phyloP scores from a whole-genome alignment of 208 protist species.

The Histomonas meleagridis region DNA sequence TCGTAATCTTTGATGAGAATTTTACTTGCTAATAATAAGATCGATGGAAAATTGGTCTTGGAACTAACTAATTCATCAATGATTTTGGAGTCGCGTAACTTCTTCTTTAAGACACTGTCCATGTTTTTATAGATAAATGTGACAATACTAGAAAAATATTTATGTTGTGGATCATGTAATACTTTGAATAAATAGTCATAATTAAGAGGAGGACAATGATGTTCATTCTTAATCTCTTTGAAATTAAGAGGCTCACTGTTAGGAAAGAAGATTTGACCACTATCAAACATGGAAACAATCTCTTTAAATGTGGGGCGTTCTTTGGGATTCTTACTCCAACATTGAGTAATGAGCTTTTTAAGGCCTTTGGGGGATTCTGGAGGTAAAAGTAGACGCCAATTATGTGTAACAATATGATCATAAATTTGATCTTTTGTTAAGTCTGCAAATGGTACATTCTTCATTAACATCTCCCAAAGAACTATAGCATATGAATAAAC shows the following conservation, averaged over 20 bases:
- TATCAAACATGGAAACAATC: not conserved
- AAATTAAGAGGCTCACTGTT: not conserved
- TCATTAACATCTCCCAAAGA: not conserved
- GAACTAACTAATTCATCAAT: not conserved
- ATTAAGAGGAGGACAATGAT: not conserved
- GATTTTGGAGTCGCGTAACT: not conserved
- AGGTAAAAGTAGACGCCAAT: not conserved
- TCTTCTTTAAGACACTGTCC: not conserved
- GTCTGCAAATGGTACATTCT: not conserved
- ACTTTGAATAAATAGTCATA: not conserved
- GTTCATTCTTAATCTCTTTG: not conserved
- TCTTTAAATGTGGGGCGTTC: not conserved
- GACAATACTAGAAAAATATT: not conserved
- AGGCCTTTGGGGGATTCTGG: not conserved
- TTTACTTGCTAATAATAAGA: no score
- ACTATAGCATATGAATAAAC: constrained; percentile 25
- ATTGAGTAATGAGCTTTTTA: not conserved
- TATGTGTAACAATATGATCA: not conserved
- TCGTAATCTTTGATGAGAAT: no score
- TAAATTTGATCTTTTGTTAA: not conserved
- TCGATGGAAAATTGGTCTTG: no score
- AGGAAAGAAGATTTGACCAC: not conserved
- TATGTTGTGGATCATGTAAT: not conserved
- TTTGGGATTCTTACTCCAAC: not conserved
- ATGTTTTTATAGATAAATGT: not conserved